Base-by-base conservation (phyloP, 2,329 filamentous ascomycete species). In the Clonostachys rhizophaga region DNA sequence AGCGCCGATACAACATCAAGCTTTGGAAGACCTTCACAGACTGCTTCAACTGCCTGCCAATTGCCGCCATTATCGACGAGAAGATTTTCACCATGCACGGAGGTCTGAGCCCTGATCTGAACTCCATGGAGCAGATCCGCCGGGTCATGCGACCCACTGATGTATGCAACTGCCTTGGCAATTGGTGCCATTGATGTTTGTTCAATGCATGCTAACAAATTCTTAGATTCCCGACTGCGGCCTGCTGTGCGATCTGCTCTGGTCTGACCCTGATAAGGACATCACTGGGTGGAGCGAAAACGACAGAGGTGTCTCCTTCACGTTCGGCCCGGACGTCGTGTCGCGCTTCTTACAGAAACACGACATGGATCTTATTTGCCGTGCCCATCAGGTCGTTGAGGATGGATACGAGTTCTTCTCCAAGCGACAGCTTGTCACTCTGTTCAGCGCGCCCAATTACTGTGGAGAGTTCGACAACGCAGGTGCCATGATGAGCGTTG, bases 1-100 rank as follows among this genome's bases (percentile, higher is more conserved):
- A 99, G 79, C 87, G 94, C 65, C 83, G 92, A 59, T 97, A 95
- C 77, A 99, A 97, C 74, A 96, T 97, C 78, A 97, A 97, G 82
- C 81, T 97, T 52, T 97, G 92, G 92, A 99, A 99, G 82, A 97
- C 92, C 2, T 97, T 99, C 68, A 96, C 91, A 54, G 92, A 99
- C 69, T 96, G 91, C 80, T 99, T 99, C 83, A 99, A 99, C 79
- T 96, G 91, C 74, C 74, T 97, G 64, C 92, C 92, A 43, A 97
- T 99, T 68, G 94, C 92, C 49, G 92, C 94, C 57, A 99, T 99
- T 72, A 96, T 99, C 60, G 92, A 96, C 64, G 94, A 96, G 79
- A 99, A 97, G 86, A 99, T 99, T 66, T 97, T 99, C 78, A 96
- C 91, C 65, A 96, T 99, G 92, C 94, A 99, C 73, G 94, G 94